Conservation (phyloP, 306 rosid genomes). For the Prunus campanulata region DNA sequence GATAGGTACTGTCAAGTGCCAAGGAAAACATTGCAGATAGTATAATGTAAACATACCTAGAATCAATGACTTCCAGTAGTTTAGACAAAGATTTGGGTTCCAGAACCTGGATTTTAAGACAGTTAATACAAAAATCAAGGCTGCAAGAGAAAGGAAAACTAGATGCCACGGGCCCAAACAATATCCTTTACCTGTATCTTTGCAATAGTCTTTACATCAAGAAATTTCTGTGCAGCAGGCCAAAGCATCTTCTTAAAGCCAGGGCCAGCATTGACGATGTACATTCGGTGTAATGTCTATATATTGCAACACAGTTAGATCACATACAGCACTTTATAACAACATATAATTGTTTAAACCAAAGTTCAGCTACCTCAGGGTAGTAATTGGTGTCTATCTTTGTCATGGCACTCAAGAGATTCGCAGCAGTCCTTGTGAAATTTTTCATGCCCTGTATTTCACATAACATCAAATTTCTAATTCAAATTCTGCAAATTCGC, state of each 20-base stretch:
- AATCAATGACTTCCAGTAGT: slow-evolving; percentile 76
- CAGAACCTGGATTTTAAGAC: slow-evolving; percentile 60
- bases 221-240: slow-evolving; percentile 94
- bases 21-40: not conserved
- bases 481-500: not conserved
- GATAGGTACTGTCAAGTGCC: not conserved
- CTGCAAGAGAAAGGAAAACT: slow-evolving; percentile 9
- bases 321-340: not conserved
- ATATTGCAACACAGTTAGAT: slow-evolving; percentile 22
- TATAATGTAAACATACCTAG: slow-evolving; percentile 47
- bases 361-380: slow-evolving; percentile 69
- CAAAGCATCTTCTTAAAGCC: slow-evolving; percentile 94
- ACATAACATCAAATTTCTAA: slow-evolving; percentile 16
- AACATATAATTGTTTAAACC: not conserved
- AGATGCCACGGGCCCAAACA: slow-evolving; percentile 16
- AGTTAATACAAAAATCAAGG: slow-evolving; percentile 14
- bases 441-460: slow-evolving; percentile 87
- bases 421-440: slow-evolving; percentile 77
- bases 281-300: slow-evolving; percentile 91
- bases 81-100: slow-evolving; percentile 61
- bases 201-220: slow-evolving; percentile 72
- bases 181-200: slow-evolving; percentile 77
- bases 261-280: slow-evolving; percentile 89
- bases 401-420: slow-evolving; percentile 69
- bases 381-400: slow-evolving; percentile 84